Evolutionary conservation across 345 rosid species (phyloP).

Genomic region (Barbarea vulgaris): DNA sequence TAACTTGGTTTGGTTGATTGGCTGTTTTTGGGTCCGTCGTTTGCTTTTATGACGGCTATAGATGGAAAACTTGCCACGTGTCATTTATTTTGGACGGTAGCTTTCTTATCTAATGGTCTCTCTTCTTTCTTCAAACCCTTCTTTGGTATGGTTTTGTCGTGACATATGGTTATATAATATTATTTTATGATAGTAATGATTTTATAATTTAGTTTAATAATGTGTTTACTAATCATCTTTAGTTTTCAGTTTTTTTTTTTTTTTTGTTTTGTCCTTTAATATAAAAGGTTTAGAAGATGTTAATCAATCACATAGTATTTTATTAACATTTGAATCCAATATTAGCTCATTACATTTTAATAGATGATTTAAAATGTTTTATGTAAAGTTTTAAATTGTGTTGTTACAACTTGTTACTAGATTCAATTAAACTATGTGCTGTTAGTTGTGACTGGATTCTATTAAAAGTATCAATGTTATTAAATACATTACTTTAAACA

Average conservation of each 20-base stretch:
- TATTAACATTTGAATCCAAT: too few relatives aligned
- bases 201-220: not conserved
- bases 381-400: too few relatives aligned
- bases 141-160: constrained; percentile 19
- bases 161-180: not conserved
- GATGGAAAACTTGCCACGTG: constrained; percentile 33
- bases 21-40: constrained; percentile 24
- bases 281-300: not conserved
- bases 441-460: too few relatives aligned
- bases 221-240: not conserved
- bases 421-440: too few relatives aligned
- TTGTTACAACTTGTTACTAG: too few relatives aligned
- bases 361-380: too few relatives aligned
- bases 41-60: constrained; percentile 30
- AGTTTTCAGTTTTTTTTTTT: not conserved
- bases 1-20: constrained; percentile 19
- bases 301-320: not conserved
- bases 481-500: too few relatives aligned
- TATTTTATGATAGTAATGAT: not conserved
- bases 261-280: too few relatives aligned
- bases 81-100: not conserved
- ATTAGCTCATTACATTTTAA: too few relatives aligned
- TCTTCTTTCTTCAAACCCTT: not conserved
- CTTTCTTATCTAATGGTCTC: constrained; percentile 9
- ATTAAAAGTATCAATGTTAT: too few relatives aligned